Conservation (phyloP, 768 basidiomycete species). For the Rhizopogon vinicolor region DNA sequence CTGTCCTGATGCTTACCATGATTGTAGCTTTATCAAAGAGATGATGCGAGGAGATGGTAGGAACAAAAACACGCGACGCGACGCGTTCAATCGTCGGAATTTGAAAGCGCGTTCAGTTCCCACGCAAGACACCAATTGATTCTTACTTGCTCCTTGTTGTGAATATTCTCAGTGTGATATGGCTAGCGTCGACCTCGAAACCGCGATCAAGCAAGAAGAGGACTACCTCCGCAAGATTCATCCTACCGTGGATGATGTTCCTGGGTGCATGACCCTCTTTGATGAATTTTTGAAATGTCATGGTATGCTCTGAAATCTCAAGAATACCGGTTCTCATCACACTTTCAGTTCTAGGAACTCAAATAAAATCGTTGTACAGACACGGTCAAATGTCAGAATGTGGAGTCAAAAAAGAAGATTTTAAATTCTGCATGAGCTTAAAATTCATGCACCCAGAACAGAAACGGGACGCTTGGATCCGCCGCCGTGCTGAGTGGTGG, state of each 20-base stretch:
- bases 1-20: slow-evolving; percentile 32
- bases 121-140: not conserved
- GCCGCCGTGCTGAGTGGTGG: slow-evolving; percentile 92
- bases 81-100: slow-evolving; percentile 41
- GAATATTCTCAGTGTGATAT: slow-evolving; percentile 11
- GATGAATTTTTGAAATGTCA: slow-evolving; percentile 72
- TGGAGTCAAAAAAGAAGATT: slow-evolving; percentile 76
- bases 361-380: slow-evolving; percentile 84
- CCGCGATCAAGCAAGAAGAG: slow-evolving; percentile 62
- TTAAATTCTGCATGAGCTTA: slow-evolving; percentile 90
- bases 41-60: slow-evolving; percentile 8
- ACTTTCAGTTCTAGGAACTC: slow-evolving; percentile 64
- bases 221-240: slow-evolving; percentile 59
- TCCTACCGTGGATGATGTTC: slow-evolving; percentile 75
- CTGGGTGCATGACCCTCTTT: slow-evolving; percentile 73
- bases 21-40: slow-evolving; percentile 7
- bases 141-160: not conserved
- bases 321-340: slow-evolving; percentile 6
- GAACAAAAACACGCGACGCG: slow-evolving; percentile 37
- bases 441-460: slow-evolving; percentile 77
- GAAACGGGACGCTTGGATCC: slow-evolving; percentile 80
- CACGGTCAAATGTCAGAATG: slow-evolving; percentile 74
- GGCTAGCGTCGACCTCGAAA: slow-evolving; percentile 46
- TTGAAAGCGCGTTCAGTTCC: slow-evolving; percentile 33
- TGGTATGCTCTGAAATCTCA: slow-evolving; percentile 33